Conservation (phyloP, 192 early-diverging fungal species). For the Rhizoclosmatium sp. region DNA sequence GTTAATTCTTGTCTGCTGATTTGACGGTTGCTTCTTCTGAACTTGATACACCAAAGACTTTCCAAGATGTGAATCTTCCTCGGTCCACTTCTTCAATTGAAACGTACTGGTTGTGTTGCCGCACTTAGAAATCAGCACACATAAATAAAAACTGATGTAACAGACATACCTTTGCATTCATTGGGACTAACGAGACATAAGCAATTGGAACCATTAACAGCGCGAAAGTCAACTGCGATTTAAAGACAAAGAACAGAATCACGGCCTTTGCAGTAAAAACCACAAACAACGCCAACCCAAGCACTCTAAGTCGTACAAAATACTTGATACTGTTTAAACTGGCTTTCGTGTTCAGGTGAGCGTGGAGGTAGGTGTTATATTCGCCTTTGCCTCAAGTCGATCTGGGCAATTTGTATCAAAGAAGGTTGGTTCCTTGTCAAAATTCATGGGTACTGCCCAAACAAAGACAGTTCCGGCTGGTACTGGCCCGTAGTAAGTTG, state of each 20-base stretch:
- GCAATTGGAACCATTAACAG: neutral
- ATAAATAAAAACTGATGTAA: too few species aligned
- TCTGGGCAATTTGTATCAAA: constrained; percentile 1
- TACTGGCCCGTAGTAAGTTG: constrained; percentile 4
- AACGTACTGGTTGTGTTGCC: neutral
- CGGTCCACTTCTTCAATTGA: neutral
- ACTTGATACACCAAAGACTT: neutral
- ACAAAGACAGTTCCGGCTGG: constrained; percentile 5
- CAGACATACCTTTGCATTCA: neutral
- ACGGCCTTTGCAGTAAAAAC: neutral
- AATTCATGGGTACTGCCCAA: neutral
- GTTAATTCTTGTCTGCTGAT: neutral
- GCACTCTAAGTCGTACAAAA: too few species aligned
- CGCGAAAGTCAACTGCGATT: neutral
- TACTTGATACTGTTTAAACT: too few species aligned
- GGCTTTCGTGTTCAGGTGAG: neutral
- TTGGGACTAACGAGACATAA: neutral
- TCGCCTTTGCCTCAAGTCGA: constrained; percentile 8
- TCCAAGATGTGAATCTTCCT: constrained; percentile 14
- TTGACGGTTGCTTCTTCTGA: neutral
- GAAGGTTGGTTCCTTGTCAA: neutral
- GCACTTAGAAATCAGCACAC: too few species aligned
- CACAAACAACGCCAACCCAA: too few species aligned
- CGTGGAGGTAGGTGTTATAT: neutral
- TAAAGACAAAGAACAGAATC: neutral